Base-by-base conservation (phyloP, 306 rosid genomes). In the Cicer arietinum region DNA sequence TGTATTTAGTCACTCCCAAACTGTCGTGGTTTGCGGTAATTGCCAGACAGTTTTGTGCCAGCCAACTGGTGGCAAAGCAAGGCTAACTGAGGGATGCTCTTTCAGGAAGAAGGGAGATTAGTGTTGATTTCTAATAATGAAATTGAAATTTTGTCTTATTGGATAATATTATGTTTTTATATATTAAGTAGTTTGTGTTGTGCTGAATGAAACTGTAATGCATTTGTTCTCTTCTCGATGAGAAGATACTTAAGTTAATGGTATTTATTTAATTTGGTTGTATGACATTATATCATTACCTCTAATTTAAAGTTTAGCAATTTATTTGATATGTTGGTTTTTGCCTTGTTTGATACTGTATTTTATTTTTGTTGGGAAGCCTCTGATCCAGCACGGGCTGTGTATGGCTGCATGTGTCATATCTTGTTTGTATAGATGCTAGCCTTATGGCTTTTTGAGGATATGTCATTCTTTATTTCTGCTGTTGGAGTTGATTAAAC, bases 81-180 rank as follows among this genome's bases (percentile, higher is more conserved):
- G 83, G 43, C 39, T 79, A 45, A 79, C 83, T 0, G 83, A 79
- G 50, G 83, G 83, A 7, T 79, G 83, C 53, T 79, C 83, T 42
- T 71, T 83, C 71, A 71, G 85, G 82, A 68, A 82, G 87, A 46
- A 82, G 84, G 78, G 78, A 44, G 83, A 79, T 72, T 79, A 79
- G 58, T 61, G 73, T 51, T 75, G 79, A 43, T 64, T 75, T 16
- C 25, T 14, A 60, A 14, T 48, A 12, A 50, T 52, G 17, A 39
- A 44, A 8, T 42, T 57, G 66, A 71, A 78, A 41, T 78, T 78
- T 78, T 78, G 73, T 59, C 56, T 69, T 39, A 12, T 22, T 22
- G 25, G 25, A 22, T 22, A 22, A 22, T 22, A 22, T 22, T 1
- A 22, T 22, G 71, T 78, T 44, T 46, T 16, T 46, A 66, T 37